A percentile compares a stretch with the other conserved stretches of the same genome.
These are phyloP conservation scores for Penicillium riverlandense DNA, from an alignment of 495 filamentous ascomycete genomes.

Conservation along the genomic window DNA sequence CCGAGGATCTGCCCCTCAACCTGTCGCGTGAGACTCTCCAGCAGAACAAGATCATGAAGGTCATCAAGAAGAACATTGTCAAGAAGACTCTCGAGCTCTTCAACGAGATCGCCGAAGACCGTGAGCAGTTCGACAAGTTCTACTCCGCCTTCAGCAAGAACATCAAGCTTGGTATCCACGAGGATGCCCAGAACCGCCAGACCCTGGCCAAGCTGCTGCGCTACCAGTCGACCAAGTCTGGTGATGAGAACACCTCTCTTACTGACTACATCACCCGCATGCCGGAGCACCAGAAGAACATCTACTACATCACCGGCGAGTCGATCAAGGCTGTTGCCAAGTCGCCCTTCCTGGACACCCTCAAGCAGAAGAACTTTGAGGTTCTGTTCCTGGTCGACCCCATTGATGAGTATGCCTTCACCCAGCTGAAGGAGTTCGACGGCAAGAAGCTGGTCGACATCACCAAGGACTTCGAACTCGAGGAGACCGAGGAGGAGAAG, in stretches of 20 bases:
- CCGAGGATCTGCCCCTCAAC: conserved; percentile 97
- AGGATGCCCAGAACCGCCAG: conserved; percentile 95
- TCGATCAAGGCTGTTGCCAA: conserved; percentile 95
- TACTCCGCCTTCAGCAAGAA: conserved; percentile 99
- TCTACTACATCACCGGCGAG: conserved; percentile 99
- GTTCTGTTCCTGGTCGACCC: conserved; percentile 99
- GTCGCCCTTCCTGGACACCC: conserved; percentile 97
- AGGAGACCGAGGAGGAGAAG: conserved; percentile 99
- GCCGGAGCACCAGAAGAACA: conserved; percentile 99
- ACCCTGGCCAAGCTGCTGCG: conserved; percentile 95
- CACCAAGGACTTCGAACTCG: conserved; percentile 99
- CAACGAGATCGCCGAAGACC: conserved; percentile 96
- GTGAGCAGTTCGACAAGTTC: conserved; percentile 99
- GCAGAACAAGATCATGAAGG: conserved; percentile 99
- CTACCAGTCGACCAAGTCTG: conserved; percentile 98
- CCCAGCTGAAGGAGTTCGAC: conserved; percentile 99
- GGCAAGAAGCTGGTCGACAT: conserved; percentile 99
- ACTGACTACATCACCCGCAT: conserved; percentile 96
- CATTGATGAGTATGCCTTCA: conserved; percentile 99
- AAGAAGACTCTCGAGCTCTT: conserved; percentile 99
- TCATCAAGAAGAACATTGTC: conserved; percentile 99
- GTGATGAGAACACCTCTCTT: conserved; percentile 90
- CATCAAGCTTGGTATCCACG: conserved; percentile 99
- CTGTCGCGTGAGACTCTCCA: conserved; percentile 99
- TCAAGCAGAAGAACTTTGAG: conserved; percentile 99